Evolutionary conservation across 305 asterid species (phyloP).

Genomic region (Solanum hybrid): DNA sequence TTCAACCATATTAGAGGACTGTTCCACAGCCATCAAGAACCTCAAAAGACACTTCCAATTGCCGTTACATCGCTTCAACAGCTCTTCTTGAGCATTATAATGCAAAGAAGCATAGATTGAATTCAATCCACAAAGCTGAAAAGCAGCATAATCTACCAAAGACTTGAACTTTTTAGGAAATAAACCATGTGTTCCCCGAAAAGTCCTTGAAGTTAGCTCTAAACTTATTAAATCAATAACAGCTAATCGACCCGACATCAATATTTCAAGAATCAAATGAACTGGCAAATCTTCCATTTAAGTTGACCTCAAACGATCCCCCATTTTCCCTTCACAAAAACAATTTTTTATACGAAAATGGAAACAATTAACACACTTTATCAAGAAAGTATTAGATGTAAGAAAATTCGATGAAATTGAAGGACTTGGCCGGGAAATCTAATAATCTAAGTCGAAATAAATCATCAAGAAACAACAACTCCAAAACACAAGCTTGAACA

Average conservation of each 20-base stretch:
- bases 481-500: conserved; percentile 11
- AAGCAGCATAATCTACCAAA: conserved; percentile 66
- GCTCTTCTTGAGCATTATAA: conserved; percentile 32
- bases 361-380: conserved; percentile 28
- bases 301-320: conserved; percentile 38
- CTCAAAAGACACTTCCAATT: conserved; percentile 67
- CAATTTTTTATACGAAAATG: conserved; percentile 43
- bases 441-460: conserved; percentile 18
- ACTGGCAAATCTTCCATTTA: conserved; percentile 58
- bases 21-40: conserved; percentile 71
- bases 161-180: conserved; percentile 51
- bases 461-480: conserved; percentile 33
- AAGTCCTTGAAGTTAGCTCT: conserved; percentile 50
- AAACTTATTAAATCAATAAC: conserved; percentile 51
- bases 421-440: conserved; percentile 25
- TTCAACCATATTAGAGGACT: conserved; percentile 54
- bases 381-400: conserved; percentile 27
- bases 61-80: conserved; percentile 41
- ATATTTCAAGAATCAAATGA: conserved; percentile 61
- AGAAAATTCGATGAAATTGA: conserved; percentile 39
- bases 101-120: conserved; percentile 40
- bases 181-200: conserved; percentile 37
- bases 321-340: conserved; percentile 30
- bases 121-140: conserved; percentile 51
- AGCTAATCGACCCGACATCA: conserved; percentile 48